Percentiles rank a stretch among this genome's conserved stretches.
These are phyloP conservation scores for Clarireedia homoeocarpa DNA, from an alignment of 2,329 filamentous ascomycete genomes.

Conservation along the genomic window DNA sequence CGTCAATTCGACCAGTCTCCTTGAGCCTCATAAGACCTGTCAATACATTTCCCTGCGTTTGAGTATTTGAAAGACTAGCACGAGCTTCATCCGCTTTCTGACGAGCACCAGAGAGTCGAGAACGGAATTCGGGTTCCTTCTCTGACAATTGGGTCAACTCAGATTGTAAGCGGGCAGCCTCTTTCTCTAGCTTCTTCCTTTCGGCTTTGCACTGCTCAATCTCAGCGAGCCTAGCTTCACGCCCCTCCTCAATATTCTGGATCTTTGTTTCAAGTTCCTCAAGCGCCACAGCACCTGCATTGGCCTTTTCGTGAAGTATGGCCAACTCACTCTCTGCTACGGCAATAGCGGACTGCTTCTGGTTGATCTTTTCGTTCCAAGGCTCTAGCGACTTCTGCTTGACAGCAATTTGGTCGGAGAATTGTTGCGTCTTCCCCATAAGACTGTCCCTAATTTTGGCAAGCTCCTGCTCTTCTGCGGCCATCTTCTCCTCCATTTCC, in stretches of 20 bases:
- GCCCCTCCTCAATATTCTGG: conserved; percentile 60
- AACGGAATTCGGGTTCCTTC: conserved; percentile 74
- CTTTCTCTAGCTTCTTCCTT: conserved; percentile 64
- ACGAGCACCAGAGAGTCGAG: conserved; percentile 78
- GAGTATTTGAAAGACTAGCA: conserved; percentile 79
- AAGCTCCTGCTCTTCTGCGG: conserved; percentile 74
- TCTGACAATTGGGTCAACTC: conserved; percentile 65
- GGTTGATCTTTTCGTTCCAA: conserved; percentile 94
- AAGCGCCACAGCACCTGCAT: conserved; percentile 75
- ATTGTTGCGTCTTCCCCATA: conserved; percentile 90
- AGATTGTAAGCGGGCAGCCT: conserved; percentile 61
- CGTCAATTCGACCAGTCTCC: conserved; percentile 92
- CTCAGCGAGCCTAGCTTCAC: conserved; percentile 62
- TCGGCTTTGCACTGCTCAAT: conserved; percentile 69
- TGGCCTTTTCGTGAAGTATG: conserved; percentile 83
- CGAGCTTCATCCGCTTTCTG: conserved; percentile 96
- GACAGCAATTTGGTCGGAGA: conserved; percentile 83
- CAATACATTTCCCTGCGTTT: conserved; percentile 88
- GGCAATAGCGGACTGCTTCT: conserved; percentile 88
- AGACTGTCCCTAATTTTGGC: conserved; percentile 75
- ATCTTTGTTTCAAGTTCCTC: conserved; percentile 80
- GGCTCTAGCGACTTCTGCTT: conserved; percentile 95
- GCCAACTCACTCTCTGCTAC: conserved; percentile 92
- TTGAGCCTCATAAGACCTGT: conserved; percentile 88
- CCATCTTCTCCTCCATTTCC: conserved; percentile 67